These are phyloP conservation scores for Iris macrosiphon DNA, from an alignment of 106 monocot species.

Conservation along the genomic window DNA sequence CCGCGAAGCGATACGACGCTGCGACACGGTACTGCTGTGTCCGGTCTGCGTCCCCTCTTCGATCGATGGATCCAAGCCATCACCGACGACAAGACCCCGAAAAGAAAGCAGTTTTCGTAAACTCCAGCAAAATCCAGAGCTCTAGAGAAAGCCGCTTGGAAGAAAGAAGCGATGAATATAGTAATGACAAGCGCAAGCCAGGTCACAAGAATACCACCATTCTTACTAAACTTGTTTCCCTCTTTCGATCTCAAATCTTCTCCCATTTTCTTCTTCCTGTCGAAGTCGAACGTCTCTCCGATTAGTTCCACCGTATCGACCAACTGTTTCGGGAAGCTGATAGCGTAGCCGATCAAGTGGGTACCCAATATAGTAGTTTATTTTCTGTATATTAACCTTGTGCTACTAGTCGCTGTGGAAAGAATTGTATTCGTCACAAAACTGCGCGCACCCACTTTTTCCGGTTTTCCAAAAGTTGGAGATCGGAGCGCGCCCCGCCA, in stretches of 20 bases:
- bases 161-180: slow-evolving; percentile 44
- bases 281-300: slow-evolving; percentile 13
- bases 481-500: too few species aligned
- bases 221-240: slow-evolving; percentile 13
- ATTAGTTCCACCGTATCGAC: slow-evolving; percentile 52
- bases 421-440: too few species aligned
- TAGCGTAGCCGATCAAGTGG: slow-evolving; percentile 75
- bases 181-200: slow-evolving; percentile 51
- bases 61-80: slow-evolving; percentile 78
- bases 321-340: slow-evolving; percentile 74
- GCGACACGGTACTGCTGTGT: too few species aligned
- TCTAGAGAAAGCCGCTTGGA: slow-evolving; percentile 42
- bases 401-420: too few species aligned
- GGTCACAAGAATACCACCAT: slow-evolving; percentile 18
- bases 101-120: slow-evolving; percentile 85
- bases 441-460: too few species aligned
- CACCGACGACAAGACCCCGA: slow-evolving; percentile 68
- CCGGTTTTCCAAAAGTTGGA: too few species aligned
- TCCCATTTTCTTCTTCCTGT: background rate
- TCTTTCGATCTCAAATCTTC: background rate
- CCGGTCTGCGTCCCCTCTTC: slow-evolving; percentile 22
- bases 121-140: slow-evolving; percentile 84
- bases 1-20: too few species aligned
- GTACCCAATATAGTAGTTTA: slow-evolving; percentile 59
- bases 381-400: too few species aligned